Evolutionary conservation across 495 filamentous ascomycete genomes (phyloP).

Genomic region (Penicillium cataractarum): DNA sequence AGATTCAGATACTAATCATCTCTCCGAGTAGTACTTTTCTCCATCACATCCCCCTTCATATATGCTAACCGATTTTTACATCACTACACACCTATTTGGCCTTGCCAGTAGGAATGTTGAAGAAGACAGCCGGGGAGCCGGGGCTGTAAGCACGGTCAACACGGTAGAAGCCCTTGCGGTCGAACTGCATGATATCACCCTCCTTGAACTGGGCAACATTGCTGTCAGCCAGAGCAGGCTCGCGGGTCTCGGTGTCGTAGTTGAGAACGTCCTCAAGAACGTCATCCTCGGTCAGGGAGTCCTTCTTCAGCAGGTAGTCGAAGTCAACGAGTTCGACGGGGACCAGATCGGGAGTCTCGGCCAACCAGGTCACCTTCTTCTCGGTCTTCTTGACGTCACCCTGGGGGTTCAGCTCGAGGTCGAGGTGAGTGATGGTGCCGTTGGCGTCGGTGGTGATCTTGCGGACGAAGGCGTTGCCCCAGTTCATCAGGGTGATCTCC

Average conservation of each 20-base stretch:
- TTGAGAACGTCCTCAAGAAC: conserved; percentile 79
- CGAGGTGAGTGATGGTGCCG: conserved; percentile 65
- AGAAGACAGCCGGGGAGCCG: conserved; percentile 70
- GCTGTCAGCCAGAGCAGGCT: conserved; percentile 75
- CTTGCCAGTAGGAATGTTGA: conserved; percentile 79
- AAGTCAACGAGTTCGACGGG: conserved; percentile 88
- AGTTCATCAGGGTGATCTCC: conserved; percentile 94
- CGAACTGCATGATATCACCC: conserved; percentile 91
- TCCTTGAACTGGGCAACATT: conserved; percentile 75
- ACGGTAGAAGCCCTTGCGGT: conserved; percentile 88
- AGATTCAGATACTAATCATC: neutral
- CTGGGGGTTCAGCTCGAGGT: conserved; percentile 78
- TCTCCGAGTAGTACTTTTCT: neutral
- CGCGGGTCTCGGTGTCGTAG: conserved; percentile 72
- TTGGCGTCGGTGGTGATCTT: conserved; percentile 63
- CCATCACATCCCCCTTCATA: neutral
- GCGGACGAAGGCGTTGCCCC: conserved; percentile 89
- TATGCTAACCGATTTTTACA: neutral
- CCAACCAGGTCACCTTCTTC: conserved; percentile 94
- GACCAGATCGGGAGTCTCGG: conserved; percentile 74
- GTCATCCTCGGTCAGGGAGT: conserved; percentile 82
- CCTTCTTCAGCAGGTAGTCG: conserved; percentile 90
- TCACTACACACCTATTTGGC: conserved; percentile 32
- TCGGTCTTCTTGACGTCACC: conserved; percentile 93
- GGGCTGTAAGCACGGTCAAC: conserved; percentile 65